Evolutionary conservation across 1,284 basidiomycete species (phyloP).

Genomic region (Paramarasmius palmivorus): DNA sequence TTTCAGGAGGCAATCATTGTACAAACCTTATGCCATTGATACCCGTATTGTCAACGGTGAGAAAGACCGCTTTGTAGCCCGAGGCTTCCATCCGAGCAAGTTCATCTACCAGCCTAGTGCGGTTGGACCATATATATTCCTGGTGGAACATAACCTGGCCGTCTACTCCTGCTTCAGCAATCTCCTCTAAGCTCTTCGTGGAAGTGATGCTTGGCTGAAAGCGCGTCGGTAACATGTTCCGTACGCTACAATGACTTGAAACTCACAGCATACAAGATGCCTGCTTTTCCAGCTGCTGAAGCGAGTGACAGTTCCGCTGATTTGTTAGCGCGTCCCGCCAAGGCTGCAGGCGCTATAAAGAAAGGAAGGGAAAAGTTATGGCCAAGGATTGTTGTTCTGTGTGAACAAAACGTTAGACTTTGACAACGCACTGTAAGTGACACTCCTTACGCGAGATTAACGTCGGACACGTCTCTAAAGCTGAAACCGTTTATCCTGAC

Average conservation of each 20-base stretch:
- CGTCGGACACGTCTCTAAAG: conserved; percentile 25
- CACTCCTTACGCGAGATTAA: conserved; percentile 21
- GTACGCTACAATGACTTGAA: background rate
- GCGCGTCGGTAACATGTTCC: background rate
- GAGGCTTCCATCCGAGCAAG: conserved; percentile 24
- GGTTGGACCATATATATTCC: conserved; percentile 29
- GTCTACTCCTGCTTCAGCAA: conserved; percentile 20
- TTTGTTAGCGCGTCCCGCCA: conserved; percentile 25
- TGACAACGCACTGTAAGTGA: background rate
- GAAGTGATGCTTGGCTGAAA: conserved; percentile 27
- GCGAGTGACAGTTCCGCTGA: conserved; percentile 25
- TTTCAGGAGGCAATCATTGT: no score
- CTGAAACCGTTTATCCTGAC: conserved; percentile 23
- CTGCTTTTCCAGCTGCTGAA: conserved; percentile 23
- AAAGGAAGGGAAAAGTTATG: conserved; percentile 28
- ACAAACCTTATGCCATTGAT: conserved; percentile 24
- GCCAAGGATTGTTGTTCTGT: conserved; percentile 28
- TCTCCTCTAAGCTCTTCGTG: conserved; percentile 27
- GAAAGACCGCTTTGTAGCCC: conserved; percentile 31
- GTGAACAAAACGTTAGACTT: background rate
- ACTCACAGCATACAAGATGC: conserved; percentile 26
- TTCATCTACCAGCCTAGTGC: conserved; percentile 21
- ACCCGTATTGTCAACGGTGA: conserved; percentile 33
- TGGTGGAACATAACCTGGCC: conserved; percentile 29
- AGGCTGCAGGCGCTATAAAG: conserved; percentile 29